A percentile compares a stretch with the other conserved stretches of the same genome.
Conservation (phyloP, 345 rosid species). For the Crucihimalaya himalaica region DNA sequence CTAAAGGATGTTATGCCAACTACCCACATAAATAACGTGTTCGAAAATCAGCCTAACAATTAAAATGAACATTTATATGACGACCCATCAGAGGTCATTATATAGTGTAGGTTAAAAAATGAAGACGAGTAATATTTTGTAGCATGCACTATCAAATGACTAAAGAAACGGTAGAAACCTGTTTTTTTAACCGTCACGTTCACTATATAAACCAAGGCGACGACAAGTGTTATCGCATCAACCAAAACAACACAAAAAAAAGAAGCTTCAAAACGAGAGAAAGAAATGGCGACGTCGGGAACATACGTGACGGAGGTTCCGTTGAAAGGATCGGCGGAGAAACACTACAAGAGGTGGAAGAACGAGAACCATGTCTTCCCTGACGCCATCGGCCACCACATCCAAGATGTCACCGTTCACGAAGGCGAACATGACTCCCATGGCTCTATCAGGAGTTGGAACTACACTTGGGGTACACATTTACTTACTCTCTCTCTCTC, state of each 20-base stretch:
- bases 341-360: constrained; percentile 38
- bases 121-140: background rate
- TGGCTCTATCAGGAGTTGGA: constrained; percentile 31
- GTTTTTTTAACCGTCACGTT: background rate
- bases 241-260: background rate
- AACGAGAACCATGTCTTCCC: constrained; percentile 40
- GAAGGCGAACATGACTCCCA: constrained; percentile 37
- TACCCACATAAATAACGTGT: constrained; percentile 9
- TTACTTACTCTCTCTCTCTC: background rate
- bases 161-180: constrained; percentile 18
- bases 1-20: background rate
- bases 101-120: background rate
- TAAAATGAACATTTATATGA: background rate
- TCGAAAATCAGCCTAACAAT: background rate
- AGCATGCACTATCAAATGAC: constrained; percentile 21
- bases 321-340: constrained; percentile 31
- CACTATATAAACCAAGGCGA: constrained; percentile 19
- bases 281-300: constrained; percentile 39
- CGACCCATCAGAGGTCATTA: background rate
- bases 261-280: constrained; percentile 6
- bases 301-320: constrained; percentile 39
- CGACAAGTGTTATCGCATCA: constrained; percentile 6
- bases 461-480: constrained; percentile 31
- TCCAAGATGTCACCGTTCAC: constrained; percentile 35
- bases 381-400: constrained; percentile 37